These are phyloP conservation scores for Gaeumannomyces tritici DNA, from an alignment of 2,329 filamentous ascomycete species.

Conservation along the genomic window DNA sequence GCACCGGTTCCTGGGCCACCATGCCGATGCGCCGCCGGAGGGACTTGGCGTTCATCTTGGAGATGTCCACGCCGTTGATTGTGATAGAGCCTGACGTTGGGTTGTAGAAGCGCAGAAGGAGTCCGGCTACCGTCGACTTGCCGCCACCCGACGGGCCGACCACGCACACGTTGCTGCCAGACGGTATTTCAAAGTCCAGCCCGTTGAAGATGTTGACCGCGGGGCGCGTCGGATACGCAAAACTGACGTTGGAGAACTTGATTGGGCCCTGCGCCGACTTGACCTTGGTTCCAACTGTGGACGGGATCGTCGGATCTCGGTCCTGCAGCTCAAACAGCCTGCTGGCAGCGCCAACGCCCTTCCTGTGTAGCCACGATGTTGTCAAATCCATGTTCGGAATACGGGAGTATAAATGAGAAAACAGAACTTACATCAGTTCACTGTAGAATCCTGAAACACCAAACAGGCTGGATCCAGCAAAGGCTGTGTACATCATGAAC, in stretches of 20 bases:
- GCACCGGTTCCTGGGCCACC: constrained; percentile 89
- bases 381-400: neutral
- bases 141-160: constrained; percentile 94
- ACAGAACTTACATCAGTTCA: constrained; percentile 61
- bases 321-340: constrained; percentile 94
- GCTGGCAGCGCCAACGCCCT: constrained; percentile 93
- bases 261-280: constrained; percentile 81
- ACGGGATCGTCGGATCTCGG: constrained; percentile 73
- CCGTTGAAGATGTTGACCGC: constrained; percentile 87
- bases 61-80: constrained; percentile 78
- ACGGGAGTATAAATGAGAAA: neutral
- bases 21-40: constrained; percentile 86
- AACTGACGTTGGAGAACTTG: constrained; percentile 74
- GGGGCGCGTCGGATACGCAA: constrained; percentile 88
- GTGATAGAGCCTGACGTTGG: constrained; percentile 68
- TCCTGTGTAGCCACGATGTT: constrained; percentile 25
- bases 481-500: constrained; percentile 98
- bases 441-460: constrained; percentile 95
- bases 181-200: constrained; percentile 81
- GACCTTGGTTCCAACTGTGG: constrained; percentile 73
- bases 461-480: constrained; percentile 75
- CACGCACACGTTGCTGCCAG: constrained; percentile 90
- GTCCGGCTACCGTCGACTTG: constrained; percentile 90
- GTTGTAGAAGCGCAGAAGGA: constrained; percentile 85
- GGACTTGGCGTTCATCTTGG: constrained; percentile 85